Conservation (phyloP, 441 rosid species). For the Eutrema salsugineum region DNA sequence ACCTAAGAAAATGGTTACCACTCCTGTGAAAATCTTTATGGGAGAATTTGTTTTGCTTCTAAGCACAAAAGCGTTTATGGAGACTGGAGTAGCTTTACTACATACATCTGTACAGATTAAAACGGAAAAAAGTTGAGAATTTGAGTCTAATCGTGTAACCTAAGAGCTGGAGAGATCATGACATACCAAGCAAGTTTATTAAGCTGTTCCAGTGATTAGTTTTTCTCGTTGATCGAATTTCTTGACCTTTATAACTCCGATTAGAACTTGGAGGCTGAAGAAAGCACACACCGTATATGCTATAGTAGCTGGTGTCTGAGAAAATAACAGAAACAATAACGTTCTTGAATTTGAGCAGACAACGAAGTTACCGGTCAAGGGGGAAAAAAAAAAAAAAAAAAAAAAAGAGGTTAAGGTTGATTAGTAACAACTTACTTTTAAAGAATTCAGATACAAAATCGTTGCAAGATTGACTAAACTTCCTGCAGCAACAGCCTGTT, state of each 20-base stretch:
- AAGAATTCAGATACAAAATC: slow-evolving; percentile 79
- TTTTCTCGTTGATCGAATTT: slow-evolving; percentile 81
- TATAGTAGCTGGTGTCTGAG: slow-evolving; percentile 70
- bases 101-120: slow-evolving; percentile 11
- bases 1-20: neutral
- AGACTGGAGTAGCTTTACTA: slow-evolving; percentile 4
- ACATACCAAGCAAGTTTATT: slow-evolving; percentile 29
- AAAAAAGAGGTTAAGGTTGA: neutral
- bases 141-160: neutral
- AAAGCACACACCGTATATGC: slow-evolving; percentile 73
- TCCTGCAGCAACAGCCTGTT: slow-evolving; percentile 94
- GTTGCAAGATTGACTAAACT: slow-evolving; percentile 94
- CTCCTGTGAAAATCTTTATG: neutral
- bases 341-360: neutral
- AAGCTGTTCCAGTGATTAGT: slow-evolving; percentile 94
- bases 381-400: neutral
- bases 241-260: slow-evolving; percentile 82
- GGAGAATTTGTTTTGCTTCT: slow-evolving; percentile 2
- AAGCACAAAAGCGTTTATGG: neutral
- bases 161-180: neutral
- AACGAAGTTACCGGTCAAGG: neutral
- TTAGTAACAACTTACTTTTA: slow-evolving; percentile 53
- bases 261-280: slow-evolving; percentile 76
- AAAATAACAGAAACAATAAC: slow-evolving; percentile 13
- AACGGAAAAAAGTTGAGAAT: neutral